phyloP scores from a whole-genome alignment of 345 rosid species.

The Aurinia saxatilis region DNA sequence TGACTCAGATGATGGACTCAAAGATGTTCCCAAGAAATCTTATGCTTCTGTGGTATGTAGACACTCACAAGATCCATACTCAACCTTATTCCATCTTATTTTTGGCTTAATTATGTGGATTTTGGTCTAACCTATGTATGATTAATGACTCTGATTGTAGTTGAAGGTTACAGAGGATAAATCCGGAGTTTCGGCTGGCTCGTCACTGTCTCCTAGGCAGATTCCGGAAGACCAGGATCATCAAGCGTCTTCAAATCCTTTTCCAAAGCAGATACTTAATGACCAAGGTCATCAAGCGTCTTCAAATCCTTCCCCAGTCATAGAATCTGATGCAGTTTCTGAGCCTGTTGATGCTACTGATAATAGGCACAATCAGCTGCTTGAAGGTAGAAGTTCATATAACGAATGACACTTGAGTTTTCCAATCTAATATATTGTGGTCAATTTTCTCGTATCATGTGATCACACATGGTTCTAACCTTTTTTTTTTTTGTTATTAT shows the following conservation, averaged over 20 bases:
- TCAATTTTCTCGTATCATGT: background rate
- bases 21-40: constrained; percentile 18
- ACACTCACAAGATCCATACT: background rate
- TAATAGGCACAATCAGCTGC: constrained; percentile 48
- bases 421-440: background rate
- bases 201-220: constrained; percentile 4
- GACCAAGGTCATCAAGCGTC: background rate
- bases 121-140: background rate
- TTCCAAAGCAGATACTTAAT: background rate
- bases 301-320: constrained; percentile 12
- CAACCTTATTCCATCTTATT: background rate
- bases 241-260: constrained; percentile 8
- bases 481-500: background rate
- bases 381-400: constrained; percentile 34
- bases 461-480: background rate
- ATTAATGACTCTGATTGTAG: background rate
- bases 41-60: constrained; percentile 24
- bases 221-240: constrained; percentile 1
- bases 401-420: background rate
- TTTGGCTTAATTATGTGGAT: background rate
- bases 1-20: constrained; percentile 28
- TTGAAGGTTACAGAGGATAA: constrained; percentile 16
- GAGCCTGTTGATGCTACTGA: constrained; percentile 26
- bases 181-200: background rate
- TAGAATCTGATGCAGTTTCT: constrained; percentile 13